These are phyloP conservation scores for Euryodendron excelsum DNA, from an alignment of 148 eudicot genomes.

Conservation along the genomic window DNA sequence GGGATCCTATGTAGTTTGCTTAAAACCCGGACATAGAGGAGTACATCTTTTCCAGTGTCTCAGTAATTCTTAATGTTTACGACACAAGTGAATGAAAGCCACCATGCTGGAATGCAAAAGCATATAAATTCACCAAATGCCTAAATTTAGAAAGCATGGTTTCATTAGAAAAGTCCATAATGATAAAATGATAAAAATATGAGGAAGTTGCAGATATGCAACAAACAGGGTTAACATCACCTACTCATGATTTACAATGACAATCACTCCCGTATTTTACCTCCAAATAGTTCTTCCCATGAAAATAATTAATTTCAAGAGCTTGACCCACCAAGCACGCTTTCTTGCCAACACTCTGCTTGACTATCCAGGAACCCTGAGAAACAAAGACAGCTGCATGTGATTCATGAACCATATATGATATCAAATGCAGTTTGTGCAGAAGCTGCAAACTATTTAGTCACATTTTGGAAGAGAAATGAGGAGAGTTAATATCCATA, in stretches of 20 bases:
- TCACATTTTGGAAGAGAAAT: background rate
- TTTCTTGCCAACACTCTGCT: conserved; percentile 76
- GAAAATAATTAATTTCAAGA: conserved; percentile 62
- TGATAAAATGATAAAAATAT: too few relatives aligned
- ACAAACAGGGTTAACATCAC: too few relatives aligned
- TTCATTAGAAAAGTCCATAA: too few relatives aligned
- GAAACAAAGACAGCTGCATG: conserved; percentile 4
- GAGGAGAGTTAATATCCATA: background rate
- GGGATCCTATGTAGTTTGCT: too few relatives aligned
- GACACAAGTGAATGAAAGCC: too few relatives aligned
- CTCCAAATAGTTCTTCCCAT: conserved; percentile 68
- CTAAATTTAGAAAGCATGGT: background rate
- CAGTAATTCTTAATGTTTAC: too few relatives aligned
- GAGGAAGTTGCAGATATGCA: too few relatives aligned
- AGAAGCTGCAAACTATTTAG: background rate
- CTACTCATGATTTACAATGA: background rate
- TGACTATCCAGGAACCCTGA: conserved; percentile 80
- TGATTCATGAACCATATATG: background rate
- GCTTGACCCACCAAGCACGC: conserved; percentile 70
- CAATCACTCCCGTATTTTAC: conserved; percentile 27
- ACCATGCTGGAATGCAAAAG: too few relatives aligned
- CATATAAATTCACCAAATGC: too few relatives aligned
- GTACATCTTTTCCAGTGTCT: too few relatives aligned
- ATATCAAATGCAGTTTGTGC: background rate
- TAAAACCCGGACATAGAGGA: too few relatives aligned